phyloP scores from a whole-genome alignment of 768 basidiomycete genomes.

The Tulasnella sp. region DNA sequence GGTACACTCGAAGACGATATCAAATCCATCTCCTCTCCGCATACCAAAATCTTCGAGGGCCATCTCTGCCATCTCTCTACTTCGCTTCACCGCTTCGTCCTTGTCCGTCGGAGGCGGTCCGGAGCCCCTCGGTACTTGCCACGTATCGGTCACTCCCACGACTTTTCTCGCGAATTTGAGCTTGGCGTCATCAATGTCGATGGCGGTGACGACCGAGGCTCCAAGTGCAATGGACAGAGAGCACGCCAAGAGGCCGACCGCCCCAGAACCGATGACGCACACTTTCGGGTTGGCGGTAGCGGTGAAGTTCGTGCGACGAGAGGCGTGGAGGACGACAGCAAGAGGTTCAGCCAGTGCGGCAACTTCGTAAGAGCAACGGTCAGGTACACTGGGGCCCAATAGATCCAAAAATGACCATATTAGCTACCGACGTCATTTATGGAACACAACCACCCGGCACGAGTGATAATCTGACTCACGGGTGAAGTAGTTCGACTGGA shows the following conservation, averaged over 20 bases:
- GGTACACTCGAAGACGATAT: conserved; percentile 90
- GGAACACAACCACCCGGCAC: background rate
- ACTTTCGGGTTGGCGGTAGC: conserved; percentile 32
- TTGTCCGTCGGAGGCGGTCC: conserved; percentile 22
- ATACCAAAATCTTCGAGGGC: conserved; percentile 42
- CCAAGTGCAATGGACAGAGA: conserved; percentile 52
- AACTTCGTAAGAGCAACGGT: conserved; percentile 60
- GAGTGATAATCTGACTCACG: conserved; percentile 42
- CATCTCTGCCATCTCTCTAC: conserved; percentile 44
- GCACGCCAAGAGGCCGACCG: conserved; percentile 86
- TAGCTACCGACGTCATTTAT: conserved; percentile 1
- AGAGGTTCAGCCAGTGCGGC: conserved; percentile 91
- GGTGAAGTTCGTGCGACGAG: conserved; percentile 32
- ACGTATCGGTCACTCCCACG: conserved; percentile 8
- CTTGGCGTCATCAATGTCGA: conserved; percentile 77
- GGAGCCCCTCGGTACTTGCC: conserved; percentile 35
- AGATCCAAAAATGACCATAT: too few species aligned
- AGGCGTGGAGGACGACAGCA: conserved; percentile 68
- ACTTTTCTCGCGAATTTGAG: conserved; percentile 59
- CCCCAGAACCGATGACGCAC: conserved; percentile 84
- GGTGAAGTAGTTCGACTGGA: conserved; percentile 74
- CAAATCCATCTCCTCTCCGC: conserved; percentile 56
- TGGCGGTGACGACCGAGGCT: conserved; percentile 57
- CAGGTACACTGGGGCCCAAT: conserved; percentile 48
- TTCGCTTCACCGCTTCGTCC: conserved; percentile 47